phyloP scores from a whole-genome alignment of 441 rosid genomes.

The Aleurites moluccanus region DNA sequence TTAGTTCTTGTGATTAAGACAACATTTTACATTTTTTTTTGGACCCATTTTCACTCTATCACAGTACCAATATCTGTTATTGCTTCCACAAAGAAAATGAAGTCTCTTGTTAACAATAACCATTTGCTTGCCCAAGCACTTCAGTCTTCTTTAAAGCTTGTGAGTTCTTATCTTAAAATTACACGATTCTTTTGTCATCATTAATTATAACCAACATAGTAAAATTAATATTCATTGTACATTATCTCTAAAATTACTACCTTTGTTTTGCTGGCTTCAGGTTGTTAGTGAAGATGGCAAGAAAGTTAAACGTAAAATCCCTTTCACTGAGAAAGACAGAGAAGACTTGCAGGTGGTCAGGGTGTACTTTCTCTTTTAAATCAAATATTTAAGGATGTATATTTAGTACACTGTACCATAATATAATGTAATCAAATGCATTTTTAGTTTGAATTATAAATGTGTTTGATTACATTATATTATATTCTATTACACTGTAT shows the following conservation, averaged over 20 bases:
- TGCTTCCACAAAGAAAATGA: constrained; percentile 84
- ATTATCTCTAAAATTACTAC: not conserved
- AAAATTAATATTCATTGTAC: not conserved
- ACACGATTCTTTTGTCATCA: not conserved
- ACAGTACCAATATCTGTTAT: constrained; percentile 73
- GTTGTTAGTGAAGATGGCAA: constrained; percentile 73
- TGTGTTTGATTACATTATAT: too few species aligned
- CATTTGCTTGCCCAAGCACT: constrained; percentile 72
- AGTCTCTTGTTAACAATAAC: constrained; percentile 59
- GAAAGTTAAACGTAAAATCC: constrained; percentile 67
- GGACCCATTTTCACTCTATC: not conserved
- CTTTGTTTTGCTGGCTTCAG: constrained; percentile 35
- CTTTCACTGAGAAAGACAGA: constrained; percentile 83
- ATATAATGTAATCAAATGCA: too few species aligned
- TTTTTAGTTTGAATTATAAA: too few species aligned
- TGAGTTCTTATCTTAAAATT: constrained; percentile 36
- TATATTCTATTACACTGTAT: too few species aligned
- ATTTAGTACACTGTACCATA: too few species aligned
- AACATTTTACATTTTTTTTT: too few species aligned
- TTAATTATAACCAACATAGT: not conserved
- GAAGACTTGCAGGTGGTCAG: constrained; percentile 74
- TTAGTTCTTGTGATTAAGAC: not conserved
- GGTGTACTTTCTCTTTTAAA: constrained; percentile 1
- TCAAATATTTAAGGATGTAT: too few species aligned
- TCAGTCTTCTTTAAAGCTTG: constrained; percentile 77